phyloP scores from a whole-genome alignment of 345 rosid genomes.

The Murraya paniculata region DNA sequence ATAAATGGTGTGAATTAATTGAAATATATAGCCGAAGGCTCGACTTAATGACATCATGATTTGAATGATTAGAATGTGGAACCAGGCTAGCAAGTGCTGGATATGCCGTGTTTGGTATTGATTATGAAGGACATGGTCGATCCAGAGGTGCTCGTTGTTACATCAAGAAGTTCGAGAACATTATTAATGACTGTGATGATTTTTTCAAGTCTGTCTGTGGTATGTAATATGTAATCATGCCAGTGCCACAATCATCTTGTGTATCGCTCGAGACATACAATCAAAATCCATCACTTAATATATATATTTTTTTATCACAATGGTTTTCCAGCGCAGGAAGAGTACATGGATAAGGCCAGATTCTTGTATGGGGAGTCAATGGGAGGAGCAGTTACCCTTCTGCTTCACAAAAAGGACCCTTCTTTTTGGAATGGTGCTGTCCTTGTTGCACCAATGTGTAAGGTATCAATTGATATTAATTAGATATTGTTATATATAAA shows the following conservation, averaged over 20 bases:
- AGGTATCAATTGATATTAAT: conserved; percentile 39
- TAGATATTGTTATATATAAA: not conserved
- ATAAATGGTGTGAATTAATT: not conserved
- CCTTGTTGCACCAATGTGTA: conserved; percentile 98
- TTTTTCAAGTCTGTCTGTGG: conserved; percentile 72
- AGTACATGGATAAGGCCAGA: conserved; percentile 68
- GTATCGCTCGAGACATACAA: too few relatives aligned
- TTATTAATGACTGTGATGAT: conserved; percentile 68
- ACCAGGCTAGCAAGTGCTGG: conserved; percentile 68
- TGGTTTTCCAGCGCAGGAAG: conserved; percentile 52
- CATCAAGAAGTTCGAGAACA: conserved; percentile 75
- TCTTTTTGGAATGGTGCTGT: conserved; percentile 82
- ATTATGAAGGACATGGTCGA: conserved; percentile 89
- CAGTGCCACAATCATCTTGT: not conserved
- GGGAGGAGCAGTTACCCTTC: conserved; percentile 94
- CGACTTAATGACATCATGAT: conserved; percentile 6
- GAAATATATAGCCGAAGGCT: not conserved
- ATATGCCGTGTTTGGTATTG: conserved; percentile 86
- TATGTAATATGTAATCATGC: conserved; percentile 17
- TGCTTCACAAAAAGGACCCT: conserved; percentile 82
- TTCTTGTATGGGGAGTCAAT: conserved; percentile 97
- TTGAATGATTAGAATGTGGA: conserved; percentile 62
- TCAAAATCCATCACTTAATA: not conserved
- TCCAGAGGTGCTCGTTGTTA: conserved; percentile 89
- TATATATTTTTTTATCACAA: not conserved